Base-by-base conservation (phyloP, 1,139 yeast species). In the Scheffersomyces illinoinensis region DNA sequence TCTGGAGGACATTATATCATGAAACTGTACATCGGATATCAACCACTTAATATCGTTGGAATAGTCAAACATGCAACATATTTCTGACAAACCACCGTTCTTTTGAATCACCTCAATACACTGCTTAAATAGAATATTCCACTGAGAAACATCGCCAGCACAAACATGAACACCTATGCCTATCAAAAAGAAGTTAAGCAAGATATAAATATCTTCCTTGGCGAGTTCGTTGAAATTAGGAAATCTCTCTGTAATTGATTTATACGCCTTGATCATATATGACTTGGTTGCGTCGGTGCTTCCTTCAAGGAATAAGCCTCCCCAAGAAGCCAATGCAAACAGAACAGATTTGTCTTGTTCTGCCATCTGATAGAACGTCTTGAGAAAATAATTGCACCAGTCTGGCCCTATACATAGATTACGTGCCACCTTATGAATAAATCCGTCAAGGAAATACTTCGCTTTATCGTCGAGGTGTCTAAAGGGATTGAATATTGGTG, bases 21-120 rank as follows among this genome's bases (percentile, higher is more conserved):
- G 69, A 57, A 61, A 64, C 55, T 61, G 62, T 54, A 64, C 63
- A 53, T 66, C 63, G 23, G 65, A 59, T 39, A 64, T 52, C 46
- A 67, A 59, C 59, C 64, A 67, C 55, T 62, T 61, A 62, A 66
- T 65, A 51, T 67, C 69, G 58, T 66, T 66, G 54, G 63, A 59
- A 48, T 57, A 54, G 19, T 58, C 59, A 50, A 65, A 66, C 49
- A 53, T 52, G 14, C 54, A 54, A 43, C 62, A 57, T n/a, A 66
- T 60, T 43, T 43, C 33, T 20, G 54, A 24, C 46, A 64, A 57
- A 5, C 70, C 69, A 5, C 68, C 69, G 21, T 54, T 56, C 1
- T 60, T 55, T 21, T 59, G 54, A 7, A 66, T 60, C 8, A 67
- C 56, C 33, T 56, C 55, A 6, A 57, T 51, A 52, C 65, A 61